These are phyloP conservation scores for Casuarina equisetifolia DNA, from an alignment of 306 rosid genomes.

Conservation along the genomic window DNA sequence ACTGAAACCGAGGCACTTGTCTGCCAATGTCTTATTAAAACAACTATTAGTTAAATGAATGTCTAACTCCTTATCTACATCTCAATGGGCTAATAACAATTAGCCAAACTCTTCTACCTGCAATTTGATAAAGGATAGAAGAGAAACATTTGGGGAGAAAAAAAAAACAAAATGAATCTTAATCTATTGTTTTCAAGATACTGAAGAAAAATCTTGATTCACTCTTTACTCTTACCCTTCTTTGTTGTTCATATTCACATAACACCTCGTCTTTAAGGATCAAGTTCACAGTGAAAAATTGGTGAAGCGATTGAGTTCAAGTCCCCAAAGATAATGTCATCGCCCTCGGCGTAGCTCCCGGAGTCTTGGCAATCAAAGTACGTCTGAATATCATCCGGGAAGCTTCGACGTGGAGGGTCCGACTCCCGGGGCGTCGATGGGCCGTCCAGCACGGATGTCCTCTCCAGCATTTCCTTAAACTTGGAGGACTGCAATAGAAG, in stretches of 20 bases:
- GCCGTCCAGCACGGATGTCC: constrained; percentile 31
- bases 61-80: constrained; percentile 19
- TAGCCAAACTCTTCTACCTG: neutral
- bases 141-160: neutral
- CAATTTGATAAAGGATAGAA: neutral
- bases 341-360: constrained; percentile 42
- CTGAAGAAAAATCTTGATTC: neutral
- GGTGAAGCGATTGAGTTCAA: constrained; percentile 49
- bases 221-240: constrained; percentile 9
- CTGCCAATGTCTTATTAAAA: constrained; percentile 3
- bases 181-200: neutral
- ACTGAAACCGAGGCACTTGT: neutral
- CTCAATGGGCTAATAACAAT: constrained; percentile 20
- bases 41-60: constrained; percentile 11
- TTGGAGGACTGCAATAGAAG: constrained; percentile 55
- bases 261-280: constrained; percentile 32
- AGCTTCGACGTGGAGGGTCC: constrained; percentile 48
- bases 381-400: constrained; percentile 88
- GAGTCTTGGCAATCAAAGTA: constrained; percentile 66
- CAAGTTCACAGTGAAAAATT: constrained; percentile 66
- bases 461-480: constrained; percentile 63
- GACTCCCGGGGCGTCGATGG: constrained; percentile 31
- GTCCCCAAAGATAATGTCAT: constrained; percentile 72
- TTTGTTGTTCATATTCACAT: constrained; percentile 13
- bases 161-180: neutral